Evolutionary conservation across 2,329 filamentous ascomycete species (phyloP), one percentile per base, ranked within the genome.

Genomic region (Penicillium aurantiogriseum): DNA sequence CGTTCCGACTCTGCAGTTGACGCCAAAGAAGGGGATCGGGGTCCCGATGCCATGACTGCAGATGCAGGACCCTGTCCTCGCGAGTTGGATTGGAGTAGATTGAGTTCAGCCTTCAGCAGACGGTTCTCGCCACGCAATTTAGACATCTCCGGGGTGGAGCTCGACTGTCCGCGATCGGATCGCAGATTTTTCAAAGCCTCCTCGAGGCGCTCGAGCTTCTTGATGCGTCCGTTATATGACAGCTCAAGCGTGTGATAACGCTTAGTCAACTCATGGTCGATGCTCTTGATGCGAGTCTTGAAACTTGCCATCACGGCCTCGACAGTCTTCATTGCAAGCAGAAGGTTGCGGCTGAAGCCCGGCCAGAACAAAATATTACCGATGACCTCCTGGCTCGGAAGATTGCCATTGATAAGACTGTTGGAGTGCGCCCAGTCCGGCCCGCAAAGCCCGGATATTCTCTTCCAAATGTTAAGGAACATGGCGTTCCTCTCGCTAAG

Each of bases 391-490:
- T 95, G 82, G 13, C 89, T 91, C 0, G 92, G 91, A 7, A 96
- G 78, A 58, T 93, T 90, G 21, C 92, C 91, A 67, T 94, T 93
- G 70, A 97, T 90, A 25, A 96, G 85, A 56, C 88, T 89, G 74
- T 97, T 92, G 68, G 88, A 87, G 72, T 96, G 90, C 5, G 90
- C 86, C 93, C 94, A 99, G 70, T 97, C 94, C 0, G 86, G 84
- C 11, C 94, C 94, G 68, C 94, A 97, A 43, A 97, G 82, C 0
- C 85, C 83, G 4, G 91, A 92, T 9, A 99, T 82, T 45, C 90
- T 85, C 62, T 93, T 93, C 94, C 94, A 99, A 5, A 97, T 79
- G n/a, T 86, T 83, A 23, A 97, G 84, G 19, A 97, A 82, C 51
- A 99, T 80, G 59, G 90, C 89, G 76, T 97, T 97, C 54, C 94